Percentiles rank a stretch among this genome's conserved stretches.
Evolutionary conservation across 306 rosid species (phyloP).

Genomic region (Styphnolobium japonicum): DNA sequence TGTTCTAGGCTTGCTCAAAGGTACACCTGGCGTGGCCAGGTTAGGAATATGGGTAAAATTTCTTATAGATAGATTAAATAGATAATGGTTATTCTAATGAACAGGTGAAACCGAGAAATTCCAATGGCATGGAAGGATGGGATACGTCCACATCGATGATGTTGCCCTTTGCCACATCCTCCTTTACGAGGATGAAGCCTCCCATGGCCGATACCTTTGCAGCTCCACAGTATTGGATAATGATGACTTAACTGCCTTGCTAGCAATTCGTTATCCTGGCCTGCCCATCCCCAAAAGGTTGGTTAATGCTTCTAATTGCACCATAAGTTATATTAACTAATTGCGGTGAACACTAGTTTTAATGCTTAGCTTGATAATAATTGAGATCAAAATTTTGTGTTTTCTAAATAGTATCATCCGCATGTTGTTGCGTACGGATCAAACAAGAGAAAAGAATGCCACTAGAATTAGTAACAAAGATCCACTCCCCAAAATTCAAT

Average conservation of each 20-base stretch:
- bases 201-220: slow-evolving; percentile 71
- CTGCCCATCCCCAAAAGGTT: slow-evolving; percentile 73
- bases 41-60: background rate
- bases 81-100: background rate
- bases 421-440: background rate
- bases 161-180: slow-evolving; percentile 68
- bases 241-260: slow-evolving; percentile 45
- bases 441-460: background rate
- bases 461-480: background rate
- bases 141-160: slow-evolving; percentile 83
- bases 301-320: background rate
- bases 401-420: background rate
- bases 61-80: background rate
- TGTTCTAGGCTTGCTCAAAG: slow-evolving; percentile 73
- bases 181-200: slow-evolving; percentile 50
- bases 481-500: too few relatives aligned
- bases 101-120: slow-evolving; percentile 70
- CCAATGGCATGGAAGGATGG: slow-evolving; percentile 75
- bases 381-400: background rate
- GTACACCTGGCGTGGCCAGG: slow-evolving; percentile 27
- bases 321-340: background rate
- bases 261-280: slow-evolving; percentile 56
- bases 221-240: slow-evolving; percentile 54
- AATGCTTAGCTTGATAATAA: background rate
- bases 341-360: background rate